These are phyloP conservation scores for Colletotrichum siamense DNA, from an alignment of 2,329 filamentous ascomycete species.

Conservation along the genomic window DNA sequence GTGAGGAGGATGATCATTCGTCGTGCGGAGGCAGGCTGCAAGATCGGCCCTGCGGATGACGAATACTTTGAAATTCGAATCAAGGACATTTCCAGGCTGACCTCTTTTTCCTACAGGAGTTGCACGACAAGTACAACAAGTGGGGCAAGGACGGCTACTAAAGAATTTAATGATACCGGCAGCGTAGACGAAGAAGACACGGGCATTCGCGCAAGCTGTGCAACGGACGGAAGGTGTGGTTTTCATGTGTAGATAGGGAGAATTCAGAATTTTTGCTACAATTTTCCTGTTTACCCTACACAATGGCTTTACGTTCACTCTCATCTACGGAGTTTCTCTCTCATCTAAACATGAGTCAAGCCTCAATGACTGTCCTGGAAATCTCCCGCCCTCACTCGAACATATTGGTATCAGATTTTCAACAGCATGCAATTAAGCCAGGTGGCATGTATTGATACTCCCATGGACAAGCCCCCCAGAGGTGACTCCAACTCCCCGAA, in stretches of 20 bases:
- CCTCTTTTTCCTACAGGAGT: constrained; percentile 58
- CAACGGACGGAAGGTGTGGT: constrained; percentile 3
- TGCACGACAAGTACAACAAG: constrained; percentile 99
- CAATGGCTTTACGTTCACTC: neutral
- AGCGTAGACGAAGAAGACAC: neutral
- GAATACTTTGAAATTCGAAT: no score
- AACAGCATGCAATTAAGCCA: neutral
- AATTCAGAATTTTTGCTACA: constrained; percentile 12
- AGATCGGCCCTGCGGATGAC: neutral
- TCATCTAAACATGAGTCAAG: neutral
- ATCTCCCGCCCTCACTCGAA: neutral
- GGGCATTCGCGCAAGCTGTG: neutral
- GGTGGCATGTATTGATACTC: neutral
- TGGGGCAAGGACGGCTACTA: constrained; percentile 97
- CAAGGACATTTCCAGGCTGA: neutral
- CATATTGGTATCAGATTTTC: neutral
- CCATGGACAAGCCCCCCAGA: neutral
- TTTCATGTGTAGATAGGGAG: constrained; percentile 24
- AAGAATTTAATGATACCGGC: constrained; percentile 24
- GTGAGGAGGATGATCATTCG: fast-evolving
- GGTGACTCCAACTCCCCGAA: neutral
- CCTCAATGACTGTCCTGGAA: neutral
- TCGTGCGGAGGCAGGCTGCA: neutral
- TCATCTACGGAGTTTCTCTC: neutral
- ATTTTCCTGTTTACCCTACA: neutral